Conservation (phyloP, 768 basidiomycete genomes). For the Royoungia palumana region DNA sequence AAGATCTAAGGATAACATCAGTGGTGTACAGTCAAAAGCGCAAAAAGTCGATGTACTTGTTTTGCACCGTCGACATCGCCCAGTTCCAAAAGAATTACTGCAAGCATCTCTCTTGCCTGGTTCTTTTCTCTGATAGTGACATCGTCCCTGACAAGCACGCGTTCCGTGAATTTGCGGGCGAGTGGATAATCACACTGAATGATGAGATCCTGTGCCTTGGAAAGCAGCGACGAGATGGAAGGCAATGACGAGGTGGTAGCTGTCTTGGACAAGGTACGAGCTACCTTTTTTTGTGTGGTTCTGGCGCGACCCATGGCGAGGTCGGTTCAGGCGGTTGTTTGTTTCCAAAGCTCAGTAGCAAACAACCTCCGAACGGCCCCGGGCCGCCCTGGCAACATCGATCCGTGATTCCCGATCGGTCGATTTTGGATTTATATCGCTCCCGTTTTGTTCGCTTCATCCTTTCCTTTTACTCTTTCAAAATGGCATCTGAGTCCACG, state of each 20-base stretch:
- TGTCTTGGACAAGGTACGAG: conserved; percentile 15
- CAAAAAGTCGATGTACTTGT: conserved; percentile 43
- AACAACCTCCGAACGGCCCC: too few species aligned
- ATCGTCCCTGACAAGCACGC: conserved; percentile 61
- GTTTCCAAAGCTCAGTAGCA: too few species aligned
- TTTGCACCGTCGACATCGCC: conserved; percentile 74
- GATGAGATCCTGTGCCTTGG: conserved; percentile 79
- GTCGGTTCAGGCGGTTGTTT: too few species aligned
- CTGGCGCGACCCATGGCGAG: conserved; percentile 52
- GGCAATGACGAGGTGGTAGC: conserved; percentile 32
- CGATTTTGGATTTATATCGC: too few species aligned
- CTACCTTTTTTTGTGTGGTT: conserved; percentile 37
- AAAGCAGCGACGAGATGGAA: conserved; percentile 53
- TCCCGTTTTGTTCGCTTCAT: too few species aligned
- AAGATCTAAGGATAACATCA: conserved; percentile 51
- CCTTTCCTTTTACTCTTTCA: background rate
- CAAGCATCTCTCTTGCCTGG: conserved; percentile 77
- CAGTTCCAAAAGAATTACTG: conserved; percentile 72
- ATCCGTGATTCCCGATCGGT: too few species aligned
- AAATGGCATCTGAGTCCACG: conserved; percentile 18
- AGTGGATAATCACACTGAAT: conserved; percentile 84
- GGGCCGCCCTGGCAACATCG: too few species aligned
- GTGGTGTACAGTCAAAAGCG: background rate
- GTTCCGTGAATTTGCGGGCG: conserved; percentile 65
- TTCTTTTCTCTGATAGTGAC: conserved; percentile 43